phyloP scores from a whole-genome alignment of 495 filamentous ascomycete species.

The Cercophora newfieldiana region DNA sequence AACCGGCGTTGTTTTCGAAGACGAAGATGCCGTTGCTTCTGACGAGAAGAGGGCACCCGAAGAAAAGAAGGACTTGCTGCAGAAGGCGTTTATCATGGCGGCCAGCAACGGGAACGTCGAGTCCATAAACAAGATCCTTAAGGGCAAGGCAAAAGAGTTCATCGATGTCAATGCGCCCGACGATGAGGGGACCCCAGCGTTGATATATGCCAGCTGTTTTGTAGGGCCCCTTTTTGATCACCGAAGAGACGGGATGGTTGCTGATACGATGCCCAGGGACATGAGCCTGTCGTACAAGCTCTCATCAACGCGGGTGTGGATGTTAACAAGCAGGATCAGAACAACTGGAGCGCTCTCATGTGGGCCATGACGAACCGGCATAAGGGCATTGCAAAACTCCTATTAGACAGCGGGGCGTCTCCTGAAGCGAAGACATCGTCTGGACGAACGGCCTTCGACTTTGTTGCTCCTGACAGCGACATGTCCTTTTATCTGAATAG shows the following conservation, averaged over 20 bases:
- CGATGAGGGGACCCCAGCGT: constrained; percentile 88
- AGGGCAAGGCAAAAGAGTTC: constrained; percentile 70
- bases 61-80: constrained; percentile 78
- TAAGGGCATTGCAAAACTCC: constrained; percentile 86
- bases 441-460: constrained; percentile 94
- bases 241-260: constrained; percentile 13
- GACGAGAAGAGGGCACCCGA: constrained; percentile 71
- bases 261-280: constrained; percentile 59
- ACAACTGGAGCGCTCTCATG: constrained; percentile 98
- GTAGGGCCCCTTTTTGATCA: constrained; percentile 49
- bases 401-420: constrained; percentile 93
- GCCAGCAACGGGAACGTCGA: constrained; percentile 94
- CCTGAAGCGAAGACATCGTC: constrained; percentile 91
- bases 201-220: constrained; percentile 99
- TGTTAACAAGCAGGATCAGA: constrained; percentile 90
- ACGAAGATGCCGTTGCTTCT: constrained; percentile 75
- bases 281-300: constrained; percentile 83
- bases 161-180: constrained; percentile 90
- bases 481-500: constrained; percentile 93
- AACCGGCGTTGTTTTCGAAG: constrained; percentile 66
- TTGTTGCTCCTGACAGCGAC: constrained; percentile 90
- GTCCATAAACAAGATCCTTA: constrained; percentile 72
- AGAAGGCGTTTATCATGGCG: constrained; percentile 90
- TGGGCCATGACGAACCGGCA: constrained; percentile 99
- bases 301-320: constrained; percentile 86